Percentiles rank a stretch among this genome's conserved stretches.
Evolutionary conservation across 192 early-diverging fungal species (phyloP).

Genomic region (Coemansia asiatica): DNA sequence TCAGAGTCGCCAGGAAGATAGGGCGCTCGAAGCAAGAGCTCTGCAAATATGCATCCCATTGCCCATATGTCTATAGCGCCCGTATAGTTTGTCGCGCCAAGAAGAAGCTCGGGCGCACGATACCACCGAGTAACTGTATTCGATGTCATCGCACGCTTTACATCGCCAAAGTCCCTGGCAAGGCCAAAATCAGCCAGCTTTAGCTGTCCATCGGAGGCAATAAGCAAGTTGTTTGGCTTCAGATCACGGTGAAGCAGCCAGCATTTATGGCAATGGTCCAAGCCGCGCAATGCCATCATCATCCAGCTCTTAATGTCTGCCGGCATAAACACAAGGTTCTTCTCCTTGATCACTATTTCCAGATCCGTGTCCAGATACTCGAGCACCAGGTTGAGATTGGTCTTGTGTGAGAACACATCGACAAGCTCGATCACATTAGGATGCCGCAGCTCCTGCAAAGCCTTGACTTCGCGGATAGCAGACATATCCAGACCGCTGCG

Average conservation of each 20-base stretch:
- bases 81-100: constrained; percentile 86
- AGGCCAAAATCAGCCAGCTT: constrained; percentile 99
- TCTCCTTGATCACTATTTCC: constrained; percentile 96
- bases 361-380: constrained; percentile 95
- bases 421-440: constrained; percentile 93
- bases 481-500: constrained; percentile 95
- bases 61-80: constrained; percentile 95
- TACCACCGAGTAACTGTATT: constrained; percentile 98
- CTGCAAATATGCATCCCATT: constrained; percentile 97
- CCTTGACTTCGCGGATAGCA: constrained; percentile 93
- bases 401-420: constrained; percentile 89
- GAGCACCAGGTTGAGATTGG: constrained; percentile 88
- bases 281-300: constrained; percentile 90
- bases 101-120: constrained; percentile 89
- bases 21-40: constrained; percentile 88
- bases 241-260: constrained; percentile 92
- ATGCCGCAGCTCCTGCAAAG: constrained; percentile 87
- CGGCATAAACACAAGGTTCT: constrained; percentile 81
- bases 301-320: constrained; percentile 98
- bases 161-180: constrained; percentile 92
- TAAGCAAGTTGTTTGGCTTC: constrained; percentile 84
- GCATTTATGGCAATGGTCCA: constrained; percentile 87
- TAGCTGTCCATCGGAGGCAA: constrained; percentile 81
- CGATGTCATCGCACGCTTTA: constrained; percentile 79
- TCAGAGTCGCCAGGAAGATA: constrained; percentile 85